These are phyloP conservation scores for Penicillium olsonii DNA, from an alignment of 2,329 filamentous ascomycete species.

Conservation along the genomic window DNA sequence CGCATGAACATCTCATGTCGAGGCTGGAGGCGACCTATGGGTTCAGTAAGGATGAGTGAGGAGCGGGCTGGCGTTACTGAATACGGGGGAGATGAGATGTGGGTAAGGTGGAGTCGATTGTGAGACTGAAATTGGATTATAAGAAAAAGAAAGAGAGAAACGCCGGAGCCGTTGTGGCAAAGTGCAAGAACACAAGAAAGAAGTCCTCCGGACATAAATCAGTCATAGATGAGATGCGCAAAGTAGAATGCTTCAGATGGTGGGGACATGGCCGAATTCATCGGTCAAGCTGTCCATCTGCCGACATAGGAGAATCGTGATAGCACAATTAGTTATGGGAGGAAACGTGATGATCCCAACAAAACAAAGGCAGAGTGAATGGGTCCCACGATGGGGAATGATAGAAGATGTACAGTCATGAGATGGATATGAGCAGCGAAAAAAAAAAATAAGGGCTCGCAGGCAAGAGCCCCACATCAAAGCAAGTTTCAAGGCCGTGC, in stretches of 20 bases:
- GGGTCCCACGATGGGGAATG: conserved; percentile 12
- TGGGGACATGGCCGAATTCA: conserved; percentile 15
- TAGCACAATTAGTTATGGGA: conserved; percentile 25
- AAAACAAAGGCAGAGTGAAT: conserved; percentile 9
- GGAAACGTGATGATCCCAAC: conserved; percentile 10
- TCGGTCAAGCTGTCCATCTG: conserved; percentile 28
- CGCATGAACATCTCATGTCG: conserved; percentile 59
- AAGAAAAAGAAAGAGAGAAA: conserved; percentile 20
- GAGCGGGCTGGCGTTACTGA: not conserved
- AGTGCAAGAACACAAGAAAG: conserved; percentile 24
- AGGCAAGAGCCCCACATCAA: conserved; percentile 7
- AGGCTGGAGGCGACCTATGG: conserved; percentile 62
- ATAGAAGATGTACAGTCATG: conserved; percentile 27
- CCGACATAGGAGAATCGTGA: conserved; percentile 40
- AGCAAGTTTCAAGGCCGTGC: conserved; percentile 12
- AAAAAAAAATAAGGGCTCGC: conserved; percentile 7
- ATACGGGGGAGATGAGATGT: conserved; percentile 6
- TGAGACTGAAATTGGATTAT: conserved; percentile 20
- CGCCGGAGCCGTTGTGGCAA: conserved; percentile 25
- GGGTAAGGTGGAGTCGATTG: conserved; percentile 13
- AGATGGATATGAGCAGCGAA: conserved; percentile 15
- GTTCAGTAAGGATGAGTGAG: conserved; percentile 30
- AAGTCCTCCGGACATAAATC: conserved; percentile 22
- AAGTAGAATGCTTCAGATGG: conserved; percentile 24
- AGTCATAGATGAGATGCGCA: conserved; percentile 21